Conservation (phyloP, 2,329 filamentous ascomycete species). For the Aspergillus flavus region DNA sequence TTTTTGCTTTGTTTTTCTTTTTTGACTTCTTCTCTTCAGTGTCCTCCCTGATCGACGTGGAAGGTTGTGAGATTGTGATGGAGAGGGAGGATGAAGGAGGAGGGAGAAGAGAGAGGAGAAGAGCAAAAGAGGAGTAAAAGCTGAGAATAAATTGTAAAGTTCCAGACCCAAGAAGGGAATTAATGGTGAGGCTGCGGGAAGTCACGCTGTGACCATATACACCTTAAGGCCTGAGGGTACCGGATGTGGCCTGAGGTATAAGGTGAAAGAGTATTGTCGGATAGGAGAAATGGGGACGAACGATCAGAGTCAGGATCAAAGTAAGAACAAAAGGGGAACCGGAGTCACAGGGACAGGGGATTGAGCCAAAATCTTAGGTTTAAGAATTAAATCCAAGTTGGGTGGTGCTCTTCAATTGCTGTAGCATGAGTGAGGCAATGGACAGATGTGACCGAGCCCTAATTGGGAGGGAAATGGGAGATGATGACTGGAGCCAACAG, state of each 20-base stretch:
- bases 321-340: background rate
- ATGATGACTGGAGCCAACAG: constrained; percentile 8
- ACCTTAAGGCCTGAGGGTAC: background rate
- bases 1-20: background rate
- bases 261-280: background rate
- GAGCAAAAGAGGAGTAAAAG: background rate
- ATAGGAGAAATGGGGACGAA: background rate
- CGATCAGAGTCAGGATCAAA: background rate
- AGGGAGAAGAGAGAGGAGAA: background rate
- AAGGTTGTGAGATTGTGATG: background rate
- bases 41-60: background rate
- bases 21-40: background rate
- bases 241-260: background rate
- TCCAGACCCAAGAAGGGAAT: background rate
- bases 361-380: background rate
- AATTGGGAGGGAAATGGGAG: background rate
- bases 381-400: background rate
- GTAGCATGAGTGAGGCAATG: background rate
- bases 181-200: background rate
- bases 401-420: background rate
- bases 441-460: background rate
- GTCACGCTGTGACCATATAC: background rate
- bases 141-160: background rate
- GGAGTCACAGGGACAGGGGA: background rate
- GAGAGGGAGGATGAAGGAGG: background rate